Conservation (phyloP, 169 alveolate species). For the Eimeria tenella region DNA sequence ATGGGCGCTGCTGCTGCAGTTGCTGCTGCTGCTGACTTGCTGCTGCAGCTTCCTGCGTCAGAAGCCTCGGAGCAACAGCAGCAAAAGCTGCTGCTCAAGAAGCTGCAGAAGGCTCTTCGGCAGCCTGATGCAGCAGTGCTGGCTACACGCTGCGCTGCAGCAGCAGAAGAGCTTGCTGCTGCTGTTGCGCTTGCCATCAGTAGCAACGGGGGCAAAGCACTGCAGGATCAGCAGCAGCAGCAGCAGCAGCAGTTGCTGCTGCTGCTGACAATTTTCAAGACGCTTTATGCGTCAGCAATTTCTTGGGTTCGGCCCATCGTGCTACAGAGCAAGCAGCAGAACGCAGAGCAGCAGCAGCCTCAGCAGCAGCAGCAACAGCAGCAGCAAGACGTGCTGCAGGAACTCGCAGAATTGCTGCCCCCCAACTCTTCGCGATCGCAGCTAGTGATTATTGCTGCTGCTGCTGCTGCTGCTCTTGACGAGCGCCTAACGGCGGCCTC, state of each 20-base stretch:
- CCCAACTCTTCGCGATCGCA: background rate
- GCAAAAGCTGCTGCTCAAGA: constrained; percentile 15
- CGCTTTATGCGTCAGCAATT: background rate
- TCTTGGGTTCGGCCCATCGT: background rate
- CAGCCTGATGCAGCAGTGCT: background rate
- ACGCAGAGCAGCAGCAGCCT: constrained; percentile 6
- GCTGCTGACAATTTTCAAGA: background rate
- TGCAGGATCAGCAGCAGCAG: background rate
- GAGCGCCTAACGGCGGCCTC: background rate
- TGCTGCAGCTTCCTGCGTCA: constrained; percentile 33
- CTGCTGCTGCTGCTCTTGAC: constrained; percentile 36
- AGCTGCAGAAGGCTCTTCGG: background rate
- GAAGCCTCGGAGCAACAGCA: background rate
- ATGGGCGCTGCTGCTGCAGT: constrained; percentile 12
- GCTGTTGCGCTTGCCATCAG: background rate
- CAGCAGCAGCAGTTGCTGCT: constrained; percentile 16
- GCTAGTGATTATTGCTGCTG: constrained; percentile 19
- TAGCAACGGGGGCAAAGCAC: background rate
- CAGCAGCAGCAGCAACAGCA: background rate
- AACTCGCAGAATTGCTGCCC: background rate
- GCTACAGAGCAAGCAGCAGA: background rate
- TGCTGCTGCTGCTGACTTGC: constrained; percentile 28
- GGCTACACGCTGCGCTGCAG: background rate
- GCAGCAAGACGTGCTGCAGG: constrained; percentile 10
- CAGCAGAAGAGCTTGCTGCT: constrained; percentile 3